These are phyloP conservation scores for Rhododendron kiyosumense DNA, from an alignment of 148 eudicot genomes.

Conservation along the genomic window DNA sequence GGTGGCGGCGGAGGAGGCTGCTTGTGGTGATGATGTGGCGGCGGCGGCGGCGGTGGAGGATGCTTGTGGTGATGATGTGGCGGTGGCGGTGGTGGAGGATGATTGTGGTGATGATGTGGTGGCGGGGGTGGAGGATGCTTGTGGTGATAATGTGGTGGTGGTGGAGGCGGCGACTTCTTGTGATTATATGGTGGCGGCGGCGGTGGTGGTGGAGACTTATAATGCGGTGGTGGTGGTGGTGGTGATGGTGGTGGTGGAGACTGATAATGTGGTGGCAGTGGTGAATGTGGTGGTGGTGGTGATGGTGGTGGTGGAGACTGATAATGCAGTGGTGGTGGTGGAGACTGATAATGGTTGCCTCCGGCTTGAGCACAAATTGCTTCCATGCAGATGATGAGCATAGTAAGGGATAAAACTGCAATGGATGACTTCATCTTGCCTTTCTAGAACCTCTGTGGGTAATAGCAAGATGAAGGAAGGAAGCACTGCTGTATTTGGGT, in stretches of 20 bases:
- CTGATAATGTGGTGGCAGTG: background rate
- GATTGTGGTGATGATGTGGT: background rate
- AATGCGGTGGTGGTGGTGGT: background rate
- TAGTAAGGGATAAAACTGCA: slow-evolving; percentile 6
- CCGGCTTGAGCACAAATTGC: slow-evolving; percentile 11
- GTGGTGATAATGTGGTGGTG: background rate
- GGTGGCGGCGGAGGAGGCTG: background rate
- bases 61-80: background rate
- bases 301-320: no score
- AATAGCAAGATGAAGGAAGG: background rate
- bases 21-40: background rate
- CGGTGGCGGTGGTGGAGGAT: background rate
- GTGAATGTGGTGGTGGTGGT: background rate
- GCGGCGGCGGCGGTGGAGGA: background rate
- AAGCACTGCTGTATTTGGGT: background rate
- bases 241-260: background rate
- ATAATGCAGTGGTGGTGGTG: background rate
- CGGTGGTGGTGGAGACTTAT: background rate
- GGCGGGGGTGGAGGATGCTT: background rate
- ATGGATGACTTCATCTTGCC: slow-evolving; percentile 8
- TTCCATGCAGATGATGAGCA: slow-evolving; percentile 16
- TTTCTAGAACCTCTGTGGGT: background rate
- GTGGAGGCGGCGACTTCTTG: no score
- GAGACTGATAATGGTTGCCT: background rate
- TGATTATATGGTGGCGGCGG: background rate